A percentile compares a stretch with the other conserved stretches of the same genome.
These are phyloP conservation scores for Acanthamoeba culbertsoni DNA, from an alignment of 208 protist genomes.

Conservation along the genomic window DNA sequence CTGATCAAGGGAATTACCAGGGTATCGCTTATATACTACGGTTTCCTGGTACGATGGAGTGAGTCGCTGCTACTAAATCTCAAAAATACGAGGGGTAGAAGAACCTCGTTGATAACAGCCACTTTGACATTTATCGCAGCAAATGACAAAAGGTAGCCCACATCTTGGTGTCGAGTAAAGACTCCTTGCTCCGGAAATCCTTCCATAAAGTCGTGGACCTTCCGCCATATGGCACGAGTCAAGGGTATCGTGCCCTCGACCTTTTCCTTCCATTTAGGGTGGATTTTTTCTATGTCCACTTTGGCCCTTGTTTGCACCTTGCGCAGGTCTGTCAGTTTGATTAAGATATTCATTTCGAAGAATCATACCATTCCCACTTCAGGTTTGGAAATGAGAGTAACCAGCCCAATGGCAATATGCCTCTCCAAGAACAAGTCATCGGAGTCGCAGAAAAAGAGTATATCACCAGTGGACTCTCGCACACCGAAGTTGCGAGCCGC, in stretches of 20 bases:
- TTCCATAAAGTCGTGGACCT: conserved; percentile 26
- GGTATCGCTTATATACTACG: conserved; percentile 29
- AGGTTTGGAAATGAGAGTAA: background rate
- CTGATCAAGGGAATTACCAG: conserved; percentile 5
- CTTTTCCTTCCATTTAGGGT: conserved; percentile 32
- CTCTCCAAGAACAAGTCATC: background rate
- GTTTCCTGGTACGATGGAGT: background rate
- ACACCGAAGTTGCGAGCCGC: conserved; percentile 30
- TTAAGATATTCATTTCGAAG: background rate
- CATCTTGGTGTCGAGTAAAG: conserved; percentile 8
- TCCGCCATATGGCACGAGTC: background rate
- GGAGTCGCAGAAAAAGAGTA: conserved; percentile 36
- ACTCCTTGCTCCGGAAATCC: conserved; percentile 27
- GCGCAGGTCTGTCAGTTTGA: background rate
- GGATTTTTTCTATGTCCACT: background rate
- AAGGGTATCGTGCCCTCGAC: background rate
- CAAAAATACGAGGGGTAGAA: background rate
- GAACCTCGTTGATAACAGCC: background rate
- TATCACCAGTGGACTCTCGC: background rate
- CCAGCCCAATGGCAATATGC: background rate
- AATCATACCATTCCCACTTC: background rate
- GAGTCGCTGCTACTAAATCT: background rate
- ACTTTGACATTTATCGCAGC: background rate
- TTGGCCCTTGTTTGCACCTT: conserved; percentile 40
- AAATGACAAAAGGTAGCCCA: conserved; percentile 14